phyloP scores from a whole-genome alignment of 1,284 basidiomycete genomes.

The Papiliotrema flavescens region DNA sequence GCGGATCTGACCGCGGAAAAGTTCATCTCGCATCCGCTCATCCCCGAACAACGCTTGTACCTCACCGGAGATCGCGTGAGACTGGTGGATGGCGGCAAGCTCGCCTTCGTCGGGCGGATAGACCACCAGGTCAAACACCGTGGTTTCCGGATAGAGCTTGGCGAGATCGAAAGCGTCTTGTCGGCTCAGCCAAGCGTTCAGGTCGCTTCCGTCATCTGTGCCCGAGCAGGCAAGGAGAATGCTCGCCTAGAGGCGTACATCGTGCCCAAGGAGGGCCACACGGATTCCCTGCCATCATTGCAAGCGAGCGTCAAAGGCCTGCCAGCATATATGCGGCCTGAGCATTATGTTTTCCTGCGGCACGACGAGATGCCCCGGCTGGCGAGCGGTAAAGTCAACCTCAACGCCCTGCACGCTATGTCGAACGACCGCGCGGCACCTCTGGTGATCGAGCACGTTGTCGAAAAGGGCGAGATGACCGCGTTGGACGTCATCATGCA shows the following conservation, averaged over 20 bases:
- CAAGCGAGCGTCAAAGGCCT: neutral
- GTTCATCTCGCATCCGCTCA: conserved; percentile 1
- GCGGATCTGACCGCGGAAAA: conserved; percentile 1
- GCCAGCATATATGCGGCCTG: conserved; percentile 3
- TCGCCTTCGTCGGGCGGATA: conserved; percentile 2
- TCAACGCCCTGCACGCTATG: neutral
- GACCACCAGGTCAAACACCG: conserved; percentile 5
- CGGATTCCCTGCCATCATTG: neutral
- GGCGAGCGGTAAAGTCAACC: conserved; percentile 4
- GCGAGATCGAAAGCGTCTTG: conserved; percentile 1
- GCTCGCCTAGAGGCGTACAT: conserved; percentile 2
- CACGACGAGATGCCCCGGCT: conserved; percentile 3
- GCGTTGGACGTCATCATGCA: neutral
- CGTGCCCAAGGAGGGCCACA: neutral
- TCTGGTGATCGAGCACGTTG: neutral
- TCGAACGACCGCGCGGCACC: neutral
- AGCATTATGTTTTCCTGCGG: neutral
- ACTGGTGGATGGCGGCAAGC: neutral
- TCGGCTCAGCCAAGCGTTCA: neutral
- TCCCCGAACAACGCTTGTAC: neutral
- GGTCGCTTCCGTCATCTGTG: conserved; percentile 2
- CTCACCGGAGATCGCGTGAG: conserved; percentile 2
- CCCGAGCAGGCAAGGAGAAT: neutral
- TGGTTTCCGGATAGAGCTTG: conserved; percentile 4
- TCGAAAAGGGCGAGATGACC: no score